Conservation (phyloP, 352 stramenopile genomes). For the Phytophthora sp. region DNA sequence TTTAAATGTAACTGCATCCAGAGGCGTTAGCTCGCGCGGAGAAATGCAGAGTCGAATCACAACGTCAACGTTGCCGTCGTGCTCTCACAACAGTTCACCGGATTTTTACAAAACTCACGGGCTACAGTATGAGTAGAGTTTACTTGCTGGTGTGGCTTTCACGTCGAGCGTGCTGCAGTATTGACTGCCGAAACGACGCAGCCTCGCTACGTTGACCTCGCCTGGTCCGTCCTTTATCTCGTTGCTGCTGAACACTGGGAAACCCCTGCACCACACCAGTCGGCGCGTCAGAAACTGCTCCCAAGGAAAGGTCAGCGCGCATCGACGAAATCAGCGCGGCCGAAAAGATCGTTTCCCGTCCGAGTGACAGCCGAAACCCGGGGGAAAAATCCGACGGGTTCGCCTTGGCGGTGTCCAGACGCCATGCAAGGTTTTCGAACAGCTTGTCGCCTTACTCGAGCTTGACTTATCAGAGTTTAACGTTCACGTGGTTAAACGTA, state of each 20-base stretch:
- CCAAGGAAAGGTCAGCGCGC: constrained; percentile 24
- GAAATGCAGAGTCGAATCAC: background rate
- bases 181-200: constrained; percentile 16
- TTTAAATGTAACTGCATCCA: background rate
- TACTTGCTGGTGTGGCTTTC: background rate
- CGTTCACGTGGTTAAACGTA: constrained; percentile 1
- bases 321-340: constrained; percentile 23
- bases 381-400: constrained; percentile 17
- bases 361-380: constrained; percentile 16
- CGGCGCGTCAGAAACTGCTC: constrained; percentile 30
- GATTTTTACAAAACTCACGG: background rate
- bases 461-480: background rate
- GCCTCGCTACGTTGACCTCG: constrained; percentile 3
- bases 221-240: constrained; percentile 24
- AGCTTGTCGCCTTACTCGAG: background rate
- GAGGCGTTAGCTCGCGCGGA: background rate
- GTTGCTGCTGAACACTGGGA: constrained; percentile 18
- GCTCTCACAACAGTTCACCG: background rate
- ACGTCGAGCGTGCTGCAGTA: constrained; percentile 20
- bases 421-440: background rate
- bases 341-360: constrained; percentile 33
- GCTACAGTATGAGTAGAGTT: too few relatives aligned
- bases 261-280: constrained; percentile 16
- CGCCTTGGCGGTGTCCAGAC: background rate
- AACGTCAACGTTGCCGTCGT: too few relatives aligned